Evolutionary conservation across 441 rosid species (phyloP).

Genomic region (Euphorbia celastroides): DNA sequence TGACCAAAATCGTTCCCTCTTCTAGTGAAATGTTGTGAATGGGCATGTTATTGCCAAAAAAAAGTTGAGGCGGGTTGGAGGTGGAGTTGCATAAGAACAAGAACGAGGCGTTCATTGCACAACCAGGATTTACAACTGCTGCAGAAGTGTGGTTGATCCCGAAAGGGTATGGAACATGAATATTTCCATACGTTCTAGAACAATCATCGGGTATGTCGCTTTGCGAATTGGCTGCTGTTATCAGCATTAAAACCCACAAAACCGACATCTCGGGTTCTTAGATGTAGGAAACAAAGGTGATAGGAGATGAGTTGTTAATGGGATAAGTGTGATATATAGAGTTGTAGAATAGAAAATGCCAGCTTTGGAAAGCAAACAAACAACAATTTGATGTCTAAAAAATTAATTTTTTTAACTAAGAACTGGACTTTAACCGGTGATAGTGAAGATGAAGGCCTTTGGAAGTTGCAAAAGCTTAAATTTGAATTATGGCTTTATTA

Average conservation of each 20-base stretch:
- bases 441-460: no score
- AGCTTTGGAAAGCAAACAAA: no score
- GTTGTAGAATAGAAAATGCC: no score
- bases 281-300: no score
- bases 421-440: no score
- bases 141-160: conserved; percentile 2
- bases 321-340: no score
- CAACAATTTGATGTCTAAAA: no score
- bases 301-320: no score
- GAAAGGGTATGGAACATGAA: conserved; percentile 16
- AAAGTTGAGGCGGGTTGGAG: not conserved
- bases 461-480: no score
- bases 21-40: conserved; percentile 13
- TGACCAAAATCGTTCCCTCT: conserved; percentile 11
- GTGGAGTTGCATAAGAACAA: not conserved
- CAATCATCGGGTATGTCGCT: conserved; percentile 3
- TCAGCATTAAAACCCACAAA: not conserved
- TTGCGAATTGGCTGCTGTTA: conserved; percentile 1
- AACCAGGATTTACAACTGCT: not conserved
- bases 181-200: conserved; percentile 2
- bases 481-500: no score
- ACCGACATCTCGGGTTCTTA: not conserved
- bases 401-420: no score
- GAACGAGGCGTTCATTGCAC: not conserved
- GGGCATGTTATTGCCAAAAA: not conserved